phyloP scores from a whole-genome alignment of 2,329 filamentous ascomycete genomes.

The Neonectria ditissima region DNA sequence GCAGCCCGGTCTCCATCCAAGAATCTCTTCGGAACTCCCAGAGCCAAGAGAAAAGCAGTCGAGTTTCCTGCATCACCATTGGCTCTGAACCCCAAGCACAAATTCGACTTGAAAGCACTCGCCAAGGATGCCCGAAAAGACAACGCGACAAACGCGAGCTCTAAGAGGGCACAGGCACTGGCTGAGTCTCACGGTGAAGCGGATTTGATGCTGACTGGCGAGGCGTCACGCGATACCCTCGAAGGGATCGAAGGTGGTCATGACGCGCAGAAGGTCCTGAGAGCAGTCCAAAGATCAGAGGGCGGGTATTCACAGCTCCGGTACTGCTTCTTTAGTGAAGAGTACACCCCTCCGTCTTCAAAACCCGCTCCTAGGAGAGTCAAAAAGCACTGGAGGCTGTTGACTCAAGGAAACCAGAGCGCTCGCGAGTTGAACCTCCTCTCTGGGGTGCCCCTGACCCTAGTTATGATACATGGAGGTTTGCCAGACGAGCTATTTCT shows the following conservation, averaged over 20 bases:
- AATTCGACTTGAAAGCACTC: slow-evolving; percentile 72
- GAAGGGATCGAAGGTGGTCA: slow-evolving; percentile 53
- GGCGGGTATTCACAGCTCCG: slow-evolving; percentile 49
- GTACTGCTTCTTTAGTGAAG: slow-evolving; percentile 64
- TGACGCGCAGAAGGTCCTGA: slow-evolving; percentile 58
- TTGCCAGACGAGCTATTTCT: slow-evolving; percentile 73
- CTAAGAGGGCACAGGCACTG: slow-evolving; percentile 56
- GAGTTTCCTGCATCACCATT: slow-evolving; percentile 60
- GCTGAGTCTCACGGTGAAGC: slow-evolving; percentile 35
- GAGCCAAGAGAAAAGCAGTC: slow-evolving; percentile 59
- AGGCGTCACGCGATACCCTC: slow-evolving; percentile 41
- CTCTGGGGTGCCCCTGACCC: slow-evolving; percentile 70
- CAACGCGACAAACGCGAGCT: slow-evolving; percentile 68
- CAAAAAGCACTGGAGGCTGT: slow-evolving; percentile 59
- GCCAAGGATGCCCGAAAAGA: slow-evolving; percentile 70
- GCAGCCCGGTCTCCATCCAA: slow-evolving; percentile 30
- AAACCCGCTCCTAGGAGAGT: slow-evolving; percentile 46
- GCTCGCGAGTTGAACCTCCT: slow-evolving; percentile 69
- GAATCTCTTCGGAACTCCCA: slow-evolving; percentile 56
- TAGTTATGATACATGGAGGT: slow-evolving; percentile 49
- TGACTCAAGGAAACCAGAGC: slow-evolving; percentile 57
- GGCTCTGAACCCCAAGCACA: slow-evolving; percentile 66
- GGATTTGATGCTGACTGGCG: slow-evolving; percentile 18
- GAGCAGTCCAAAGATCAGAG: slow-evolving; percentile 65
- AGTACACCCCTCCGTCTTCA: slow-evolving; percentile 44